Evolutionary conservation across 1,139 yeast species (phyloP), one percentile per base, ranked within the genome.

Genomic region (Taphrina flavorubra): DNA sequence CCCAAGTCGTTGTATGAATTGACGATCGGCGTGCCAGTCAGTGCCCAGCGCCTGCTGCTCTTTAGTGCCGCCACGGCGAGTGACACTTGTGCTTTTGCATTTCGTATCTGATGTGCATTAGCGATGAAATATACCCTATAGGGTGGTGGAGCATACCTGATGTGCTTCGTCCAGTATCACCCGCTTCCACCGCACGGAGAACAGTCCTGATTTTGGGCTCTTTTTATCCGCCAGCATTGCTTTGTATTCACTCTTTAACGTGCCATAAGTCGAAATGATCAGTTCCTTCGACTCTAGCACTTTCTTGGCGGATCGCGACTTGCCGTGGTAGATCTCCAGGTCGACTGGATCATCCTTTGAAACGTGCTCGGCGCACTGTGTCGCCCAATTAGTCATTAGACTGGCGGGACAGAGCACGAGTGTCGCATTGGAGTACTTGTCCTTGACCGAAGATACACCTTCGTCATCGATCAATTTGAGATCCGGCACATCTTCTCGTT

Each of bases 11-110:
- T 97, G 11, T 94, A 81, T 71, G 92, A 80, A 77, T 94, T 94
- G 62, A 92, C 89, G 60, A 94, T 90, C 0, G 99, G 98, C 0
- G 99, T 94, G 14, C 99, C 99, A 0, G 98, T 92, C 58, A 94
- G 80, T 1, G 89, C 83, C 99, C 99, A 94, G 72, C 85, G 86
- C 64, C 96, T 81, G 55, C 83, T 82, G 75, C 90, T 86, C 14
- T 79, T 76, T 34, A 94, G 76, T 44, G 85, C 88, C 46, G 85
- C 86, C 11, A 92, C 84, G 0, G 98, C 90, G 73, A 87, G 88
- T 0, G 97, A 87, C 0, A 97, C 89, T 71, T 88, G 88, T 0
- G 97, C 88, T 61, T 88, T 88, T 0, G 97, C 88, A 62, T 84
- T 80, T 74, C 95, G 81, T 76, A 92, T 92, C 75, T 97, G 82